A percentile compares a stretch with the other conserved stretches of the same genome.
These are phyloP conservation scores for Gyromitra esculenta DNA, from an alignment of 2,329 filamentous ascomycete species.

Conservation along the genomic window DNA sequence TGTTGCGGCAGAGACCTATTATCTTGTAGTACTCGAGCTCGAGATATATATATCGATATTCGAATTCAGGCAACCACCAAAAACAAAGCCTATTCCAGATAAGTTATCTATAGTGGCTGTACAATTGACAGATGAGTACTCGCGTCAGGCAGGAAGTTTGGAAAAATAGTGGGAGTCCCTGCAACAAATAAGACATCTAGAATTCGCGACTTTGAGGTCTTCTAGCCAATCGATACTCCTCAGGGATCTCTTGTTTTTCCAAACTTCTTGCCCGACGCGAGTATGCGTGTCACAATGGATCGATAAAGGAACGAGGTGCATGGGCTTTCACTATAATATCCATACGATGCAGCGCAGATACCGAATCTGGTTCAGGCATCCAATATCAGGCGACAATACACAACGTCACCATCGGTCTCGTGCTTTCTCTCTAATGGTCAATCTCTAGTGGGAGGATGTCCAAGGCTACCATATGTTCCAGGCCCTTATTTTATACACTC, in stretches of 20 bases:
- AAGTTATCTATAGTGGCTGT: too few relatives aligned
- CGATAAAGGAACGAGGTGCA: too few relatives aligned
- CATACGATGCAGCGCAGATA: background rate
- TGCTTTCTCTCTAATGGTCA: background rate
- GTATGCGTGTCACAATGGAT: too few relatives aligned
- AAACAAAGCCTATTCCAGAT: background rate
- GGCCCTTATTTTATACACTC: background rate
- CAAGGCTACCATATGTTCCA: background rate
- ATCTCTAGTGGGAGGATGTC: background rate
- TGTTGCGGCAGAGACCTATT: too few relatives aligned
- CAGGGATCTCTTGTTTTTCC: too few relatives aligned
- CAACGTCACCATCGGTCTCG: background rate
- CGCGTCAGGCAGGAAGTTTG: too few relatives aligned
- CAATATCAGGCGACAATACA: background rate
- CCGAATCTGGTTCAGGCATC: conserved; percentile 10
- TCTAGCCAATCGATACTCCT: background rate
- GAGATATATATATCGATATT: too few relatives aligned
- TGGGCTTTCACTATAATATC: background rate
- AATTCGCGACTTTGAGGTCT: background rate
- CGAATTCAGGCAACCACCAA: background rate
- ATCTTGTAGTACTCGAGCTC: too few relatives aligned
- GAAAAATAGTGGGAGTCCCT: too few relatives aligned
- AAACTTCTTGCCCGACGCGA: too few relatives aligned
- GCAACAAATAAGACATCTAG: too few relatives aligned
- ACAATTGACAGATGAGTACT: too few relatives aligned